phyloP scores from a whole-genome alignment of 495 filamentous ascomycete species.

The Chlorociboria aeruginascens region DNA sequence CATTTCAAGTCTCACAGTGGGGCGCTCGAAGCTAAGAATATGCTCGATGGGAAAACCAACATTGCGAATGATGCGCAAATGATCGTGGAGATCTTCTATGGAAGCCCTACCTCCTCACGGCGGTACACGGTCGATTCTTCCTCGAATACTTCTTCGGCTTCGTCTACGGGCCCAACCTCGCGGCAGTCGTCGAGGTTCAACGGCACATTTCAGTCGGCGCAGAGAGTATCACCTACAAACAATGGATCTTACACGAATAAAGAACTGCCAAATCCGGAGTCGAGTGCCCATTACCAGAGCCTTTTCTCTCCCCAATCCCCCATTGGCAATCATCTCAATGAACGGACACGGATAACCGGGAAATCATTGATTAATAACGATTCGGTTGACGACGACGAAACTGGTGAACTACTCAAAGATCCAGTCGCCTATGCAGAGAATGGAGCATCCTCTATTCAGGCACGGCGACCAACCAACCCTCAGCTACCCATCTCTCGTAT shows the following conservation, averaged over 20 bases:
- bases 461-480: slow-evolving; percentile 63
- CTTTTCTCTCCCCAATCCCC: slow-evolving; percentile 80
- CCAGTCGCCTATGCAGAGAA: slow-evolving; percentile 76
- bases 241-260: slow-evolving; percentile 40
- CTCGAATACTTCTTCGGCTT: slow-evolving; percentile 34
- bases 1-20: slow-evolving; percentile 58
- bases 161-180: slow-evolving; percentile 41
- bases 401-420: slow-evolving; percentile 71
- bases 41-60: slow-evolving; percentile 72
- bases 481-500: slow-evolving; percentile 63
- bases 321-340: slow-evolving; percentile 60
- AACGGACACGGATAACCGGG: slow-evolving; percentile 58
- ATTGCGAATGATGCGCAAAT: slow-evolving; percentile 62
- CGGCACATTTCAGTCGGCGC: slow-evolving; percentile 60
- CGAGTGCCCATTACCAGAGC: slow-evolving; percentile 52
- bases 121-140: slow-evolving; percentile 29
- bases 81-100: slow-evolving; percentile 62
- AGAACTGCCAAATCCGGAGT: slow-evolving; percentile 49
- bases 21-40: slow-evolving; percentile 63
- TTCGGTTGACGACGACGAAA: slow-evolving; percentile 67
- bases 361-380: slow-evolving; percentile 83
- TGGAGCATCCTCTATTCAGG: slow-evolving; percentile 39
- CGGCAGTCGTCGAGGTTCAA: slow-evolving; percentile 71
- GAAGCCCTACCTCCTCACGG: slow-evolving; percentile 26
- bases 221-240: slow-evolving; percentile 55